Conservation (phyloP, 1,139 yeast genomes). For the Arxiozyma slooffiae region DNA sequence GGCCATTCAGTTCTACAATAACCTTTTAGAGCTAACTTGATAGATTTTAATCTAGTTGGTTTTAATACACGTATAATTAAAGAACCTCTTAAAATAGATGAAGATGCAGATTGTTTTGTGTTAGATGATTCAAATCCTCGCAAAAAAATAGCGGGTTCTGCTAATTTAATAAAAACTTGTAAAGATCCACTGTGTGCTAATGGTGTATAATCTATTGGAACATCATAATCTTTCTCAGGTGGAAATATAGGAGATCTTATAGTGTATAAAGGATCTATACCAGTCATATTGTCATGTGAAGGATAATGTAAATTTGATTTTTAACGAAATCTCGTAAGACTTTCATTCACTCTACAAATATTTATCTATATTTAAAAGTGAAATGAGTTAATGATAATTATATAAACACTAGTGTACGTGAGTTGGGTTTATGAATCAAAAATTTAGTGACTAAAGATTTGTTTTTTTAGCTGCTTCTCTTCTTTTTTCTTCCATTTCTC, state of each 20-base stretch:
- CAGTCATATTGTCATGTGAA: neutral
- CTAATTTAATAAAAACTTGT: conserved; percentile 37
- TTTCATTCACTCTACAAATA: neutral
- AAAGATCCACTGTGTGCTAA: conserved; percentile 31
- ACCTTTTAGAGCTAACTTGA: conserved; percentile 63
- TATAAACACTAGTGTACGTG: no score
- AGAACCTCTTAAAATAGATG: conserved; percentile 81
- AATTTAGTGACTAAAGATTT: no score
- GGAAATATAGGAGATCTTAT: conserved; percentile 31
- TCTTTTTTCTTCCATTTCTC: no score
- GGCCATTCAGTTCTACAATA: conserved; percentile 90
- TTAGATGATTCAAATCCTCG: conserved; percentile 52
- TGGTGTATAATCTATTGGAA: conserved; percentile 28
- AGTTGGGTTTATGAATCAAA: neutral
- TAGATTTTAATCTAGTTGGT: conserved; percentile 62
- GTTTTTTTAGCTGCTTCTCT: neutral
- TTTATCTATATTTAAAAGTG: neutral
- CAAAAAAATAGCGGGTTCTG: conserved; percentile 70
- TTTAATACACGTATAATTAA: conserved; percentile 61
- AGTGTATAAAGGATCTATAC: conserved; percentile 16
- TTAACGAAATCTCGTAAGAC: neutral
- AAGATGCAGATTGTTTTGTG: conserved; percentile 25
- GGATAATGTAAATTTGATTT: no score
- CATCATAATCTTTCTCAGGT: conserved; percentile 30
- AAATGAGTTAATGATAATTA: neutral